phyloP scores from a whole-genome alignment of 208 protist species.

The Leishmania aethiopica region DNA sequence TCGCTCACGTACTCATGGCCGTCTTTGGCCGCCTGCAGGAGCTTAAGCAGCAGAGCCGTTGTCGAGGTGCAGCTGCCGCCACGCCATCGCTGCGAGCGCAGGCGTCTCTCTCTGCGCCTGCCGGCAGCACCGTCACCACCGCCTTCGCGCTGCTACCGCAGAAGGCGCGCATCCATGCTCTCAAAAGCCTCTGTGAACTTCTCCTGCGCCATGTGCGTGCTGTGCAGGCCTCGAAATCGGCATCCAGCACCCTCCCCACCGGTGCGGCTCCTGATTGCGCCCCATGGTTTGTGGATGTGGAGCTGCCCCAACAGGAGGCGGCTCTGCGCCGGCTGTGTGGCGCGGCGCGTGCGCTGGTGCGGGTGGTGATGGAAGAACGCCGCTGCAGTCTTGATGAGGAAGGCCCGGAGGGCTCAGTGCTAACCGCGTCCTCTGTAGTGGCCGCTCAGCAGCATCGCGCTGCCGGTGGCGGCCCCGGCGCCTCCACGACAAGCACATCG shows the following conservation, averaged over 20 bases:
- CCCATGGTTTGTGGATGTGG: slow-evolving; percentile 53
- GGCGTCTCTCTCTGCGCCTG: neutral
- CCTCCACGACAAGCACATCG: neutral
- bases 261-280: neutral
- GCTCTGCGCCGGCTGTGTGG: slow-evolving; percentile 53
- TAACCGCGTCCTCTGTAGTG: slow-evolving; percentile 51
- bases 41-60: slow-evolving; percentile 52
- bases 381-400: slow-evolving; percentile 57
- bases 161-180: slow-evolving; percentile 75
- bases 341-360: slow-evolving; percentile 66
- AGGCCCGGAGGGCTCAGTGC: slow-evolving; percentile 67
- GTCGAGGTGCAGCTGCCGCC: slow-evolving; percentile 14
- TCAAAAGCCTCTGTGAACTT: slow-evolving; percentile 68
- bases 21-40: slow-evolving; percentile 43
- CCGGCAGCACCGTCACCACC: neutral
- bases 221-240: slow-evolving; percentile 3
- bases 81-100: slow-evolving; percentile 3
- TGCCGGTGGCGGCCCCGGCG: neutral
- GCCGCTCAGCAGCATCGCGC: slow-evolving; percentile 4
- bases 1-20: slow-evolving; percentile 41
- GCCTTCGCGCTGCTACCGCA: slow-evolving; percentile 68
- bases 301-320: slow-evolving; percentile 43
- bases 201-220: slow-evolving; percentile 45
- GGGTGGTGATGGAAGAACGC: slow-evolving; percentile 82
- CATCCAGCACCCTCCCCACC: neutral